Evolutionary conservation across 1,284 basidiomycete genomes (phyloP).

Genomic region (Cystobasidium pallidum): DNA sequence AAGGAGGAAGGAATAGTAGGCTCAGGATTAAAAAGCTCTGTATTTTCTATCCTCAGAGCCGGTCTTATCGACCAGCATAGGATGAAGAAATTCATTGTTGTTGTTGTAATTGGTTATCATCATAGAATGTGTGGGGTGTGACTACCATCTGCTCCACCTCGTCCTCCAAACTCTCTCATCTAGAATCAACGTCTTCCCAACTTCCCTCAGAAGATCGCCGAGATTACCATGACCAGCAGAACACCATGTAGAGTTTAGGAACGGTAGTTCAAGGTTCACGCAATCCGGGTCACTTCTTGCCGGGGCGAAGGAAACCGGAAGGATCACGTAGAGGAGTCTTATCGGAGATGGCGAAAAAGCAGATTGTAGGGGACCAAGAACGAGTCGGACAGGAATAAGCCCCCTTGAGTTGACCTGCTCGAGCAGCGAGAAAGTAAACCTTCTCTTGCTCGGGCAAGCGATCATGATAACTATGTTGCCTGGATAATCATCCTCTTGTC

Average conservation of each 20-base stretch:
- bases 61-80: constrained; percentile 24
- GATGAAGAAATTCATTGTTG: constrained; percentile 44
- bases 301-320: not conserved
- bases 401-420: constrained; percentile 36
- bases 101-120: constrained; percentile 35
- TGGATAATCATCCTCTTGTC: constrained; percentile 20
- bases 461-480: constrained; percentile 42
- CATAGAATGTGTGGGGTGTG: not conserved
- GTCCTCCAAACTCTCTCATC: no score
- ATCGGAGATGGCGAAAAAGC: not conserved
- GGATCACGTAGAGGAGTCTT: not conserved
- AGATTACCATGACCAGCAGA: not conserved
- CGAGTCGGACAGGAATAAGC: constrained; percentile 43
- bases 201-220: not conserved
- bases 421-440: no score
- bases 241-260: constrained; percentile 28
- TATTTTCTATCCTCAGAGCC: constrained; percentile 29
- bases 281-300: not conserved
- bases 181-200: no score
- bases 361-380: not conserved
- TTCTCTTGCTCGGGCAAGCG: constrained; percentile 6
- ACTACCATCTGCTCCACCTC: not conserved
- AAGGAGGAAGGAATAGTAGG: not conserved
- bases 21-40: constrained; percentile 43
- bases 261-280: not conserved